Evolutionary conservation across 1,139 yeast species (phyloP).

Genomic region (Kodamaea arcana): DNA sequence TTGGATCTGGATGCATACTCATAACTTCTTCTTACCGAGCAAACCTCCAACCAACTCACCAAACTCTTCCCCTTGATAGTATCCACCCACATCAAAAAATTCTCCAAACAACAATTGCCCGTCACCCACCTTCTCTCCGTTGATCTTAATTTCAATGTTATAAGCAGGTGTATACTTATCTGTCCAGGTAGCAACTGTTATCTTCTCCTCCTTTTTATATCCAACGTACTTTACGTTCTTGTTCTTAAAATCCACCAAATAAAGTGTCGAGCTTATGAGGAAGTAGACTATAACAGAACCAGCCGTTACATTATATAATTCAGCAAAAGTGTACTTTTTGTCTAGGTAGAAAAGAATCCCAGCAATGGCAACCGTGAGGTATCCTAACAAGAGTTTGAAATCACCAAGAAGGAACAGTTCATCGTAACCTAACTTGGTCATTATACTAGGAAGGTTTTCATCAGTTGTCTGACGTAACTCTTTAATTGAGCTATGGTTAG

Average conservation of each 20-base stretch:
- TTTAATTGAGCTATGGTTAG: constrained; percentile 31
- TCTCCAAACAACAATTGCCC: constrained; percentile 35
- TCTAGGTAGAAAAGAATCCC: constrained; percentile 65
- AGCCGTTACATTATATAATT: constrained; percentile 30
- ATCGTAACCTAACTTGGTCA: constrained; percentile 56
- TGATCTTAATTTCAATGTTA: constrained; percentile 25
- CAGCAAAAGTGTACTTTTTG: constrained; percentile 48
- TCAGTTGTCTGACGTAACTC: constrained; percentile 50
- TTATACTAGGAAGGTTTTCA: constrained; percentile 41
- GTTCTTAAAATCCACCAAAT: constrained; percentile 48
- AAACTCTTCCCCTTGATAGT: constrained; percentile 39
- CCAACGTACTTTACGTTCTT: constrained; percentile 64
- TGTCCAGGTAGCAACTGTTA: constrained; percentile 36
- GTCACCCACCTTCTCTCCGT: constrained; percentile 20
- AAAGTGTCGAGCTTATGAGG: constrained; percentile 44
- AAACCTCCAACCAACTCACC: constrained; percentile 26
- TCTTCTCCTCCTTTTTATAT: constrained; percentile 27
- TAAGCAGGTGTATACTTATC: constrained; percentile 45
- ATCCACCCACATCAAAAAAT: constrained; percentile 47
- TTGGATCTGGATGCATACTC: too few species aligned
- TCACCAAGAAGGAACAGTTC: constrained; percentile 60
- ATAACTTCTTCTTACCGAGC: constrained; percentile 17
- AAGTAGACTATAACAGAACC: constrained; percentile 51
- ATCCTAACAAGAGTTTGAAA: constrained; percentile 65
- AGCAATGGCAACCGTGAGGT: constrained; percentile 60